phyloP scores from a whole-genome alignment of 2,329 filamentous ascomycete species.

The Calonectria hawksworthii region DNA sequence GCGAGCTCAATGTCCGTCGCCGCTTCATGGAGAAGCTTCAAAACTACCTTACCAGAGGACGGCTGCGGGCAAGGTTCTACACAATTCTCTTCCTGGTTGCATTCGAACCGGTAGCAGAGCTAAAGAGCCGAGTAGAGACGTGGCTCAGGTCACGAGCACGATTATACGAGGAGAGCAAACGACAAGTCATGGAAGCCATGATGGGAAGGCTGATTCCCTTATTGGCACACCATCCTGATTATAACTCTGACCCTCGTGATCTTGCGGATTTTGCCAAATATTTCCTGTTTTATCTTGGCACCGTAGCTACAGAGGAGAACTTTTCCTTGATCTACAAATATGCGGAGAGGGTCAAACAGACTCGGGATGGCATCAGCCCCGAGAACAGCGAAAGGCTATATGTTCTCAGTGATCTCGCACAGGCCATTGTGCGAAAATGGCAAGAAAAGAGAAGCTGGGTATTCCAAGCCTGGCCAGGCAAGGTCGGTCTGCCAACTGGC shows the following conservation, averaged over 20 bases:
- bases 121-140: conserved; percentile 83
- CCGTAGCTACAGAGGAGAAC: conserved; percentile 88
- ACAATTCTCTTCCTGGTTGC: conserved; percentile 91
- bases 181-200: conserved; percentile 81
- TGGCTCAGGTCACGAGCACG: conserved; percentile 90
- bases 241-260: conserved; percentile 74
- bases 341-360: conserved; percentile 92
- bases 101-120: conserved; percentile 83
- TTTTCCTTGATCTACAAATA: conserved; percentile 91
- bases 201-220: conserved; percentile 89
- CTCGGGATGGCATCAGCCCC: conserved; percentile 81
- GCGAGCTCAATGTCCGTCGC: conserved; percentile 78
- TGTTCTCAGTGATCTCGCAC: conserved; percentile 87
- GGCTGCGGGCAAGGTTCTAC: conserved; percentile 83
- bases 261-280: conserved; percentile 89
- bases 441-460: conserved; percentile 89
- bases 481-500: conserved; percentile 83
- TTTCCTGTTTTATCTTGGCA: conserved; percentile 88
- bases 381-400: conserved; percentile 82
- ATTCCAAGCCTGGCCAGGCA: conserved; percentile 85
- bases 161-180: conserved; percentile 70
- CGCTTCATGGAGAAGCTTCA: conserved; percentile 89
- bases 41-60: conserved; percentile 85
- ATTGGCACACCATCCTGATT: conserved; percentile 95
- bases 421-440: conserved; percentile 85